Base-by-base conservation (phyloP, 129 eudicot species). In the Tagetes patula region DNA sequence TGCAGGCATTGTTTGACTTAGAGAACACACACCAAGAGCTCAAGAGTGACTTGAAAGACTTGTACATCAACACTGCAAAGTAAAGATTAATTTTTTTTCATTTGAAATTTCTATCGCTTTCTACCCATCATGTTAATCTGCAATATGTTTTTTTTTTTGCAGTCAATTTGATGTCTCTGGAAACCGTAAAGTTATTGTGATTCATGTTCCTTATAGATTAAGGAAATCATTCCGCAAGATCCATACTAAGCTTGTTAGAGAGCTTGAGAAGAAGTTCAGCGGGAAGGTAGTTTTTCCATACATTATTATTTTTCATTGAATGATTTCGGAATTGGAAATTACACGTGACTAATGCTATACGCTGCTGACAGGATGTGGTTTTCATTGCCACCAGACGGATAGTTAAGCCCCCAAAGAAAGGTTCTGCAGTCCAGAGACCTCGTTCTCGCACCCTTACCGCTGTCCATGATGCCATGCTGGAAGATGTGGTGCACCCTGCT, bases 161-260 rank as follows among this genome's bases (percentile, higher is more conserved):
- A 91, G 97, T 65, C 95, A 88, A 71, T 64, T 91, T 86, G 95
- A 91, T 81, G 81, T 91, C 3, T 84, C 91, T 69, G 91, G 80
- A 48, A 82, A 85, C 81, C 76, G 82, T 50, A 91, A 91, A 73
- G 97, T 95, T 84, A 84, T 88, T 59, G 87, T 91, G 65, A 75
- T 91, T 67, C 89, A 91, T 45, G 86, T 86, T 6, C 97, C 97
- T 0, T 91, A 91, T 55, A 79, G 92, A 71, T 53, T 91, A 40
- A 88, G 95, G 82, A 91, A 91, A 66, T 81, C 85, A 20, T 91
- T 88, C 77, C 95, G 92, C 83, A 91, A 91, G 81, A 86, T 88
- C 66, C 95, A 91, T 48, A 70, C 84, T 9, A 84, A 79, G 82
- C 89, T 91, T 75, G 27, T 20, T 20, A 20, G 27, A 20, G 27